phyloP scores from a whole-genome alignment of 78 protist genomes.

The slime mould (Dictyostelium discoideum) region DNA sequence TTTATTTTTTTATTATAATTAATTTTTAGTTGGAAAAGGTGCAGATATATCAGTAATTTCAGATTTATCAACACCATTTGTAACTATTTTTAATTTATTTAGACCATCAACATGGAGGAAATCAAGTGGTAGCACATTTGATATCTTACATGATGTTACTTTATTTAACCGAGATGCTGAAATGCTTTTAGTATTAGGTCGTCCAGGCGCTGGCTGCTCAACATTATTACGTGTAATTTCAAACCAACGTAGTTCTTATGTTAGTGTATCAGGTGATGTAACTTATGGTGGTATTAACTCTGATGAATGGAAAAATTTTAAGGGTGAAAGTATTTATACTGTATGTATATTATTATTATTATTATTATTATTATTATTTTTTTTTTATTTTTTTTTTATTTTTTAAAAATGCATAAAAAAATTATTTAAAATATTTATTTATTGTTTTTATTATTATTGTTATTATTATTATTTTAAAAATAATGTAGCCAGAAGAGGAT shows the following conservation, averaged over 20 bases:
- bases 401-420: too few relatives aligned
- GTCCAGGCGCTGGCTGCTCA: conserved; percentile 80
- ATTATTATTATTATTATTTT: not conserved
- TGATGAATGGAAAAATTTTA: not conserved
- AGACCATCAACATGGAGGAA: conserved; percentile 59
- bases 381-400: not conserved
- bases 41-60: conserved; percentile 68
- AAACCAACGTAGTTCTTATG: conserved; percentile 42
- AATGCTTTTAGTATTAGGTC: conserved; percentile 65
- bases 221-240: conserved; percentile 48
- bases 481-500: conserved; percentile 49
- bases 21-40: conserved; percentile 60
- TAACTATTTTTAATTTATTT: conserved; percentile 11
- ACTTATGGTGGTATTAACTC: conserved; percentile 34
- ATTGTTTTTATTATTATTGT: too few relatives aligned
- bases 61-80: conserved; percentile 60
- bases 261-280: conserved; percentile 40
- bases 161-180: conserved; percentile 62
- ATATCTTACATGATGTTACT: conserved; percentile 62
- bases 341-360: not conserved
- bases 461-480: too few relatives aligned
- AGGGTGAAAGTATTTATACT: conserved; percentile 60
- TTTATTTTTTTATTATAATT: not conserved
- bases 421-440: too few relatives aligned
- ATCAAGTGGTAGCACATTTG: conserved; percentile 28